These are phyloP conservation scores for Cryptococcus sp. DNA, from an alignment of 1,284 basidiomycete species.

Conservation along the genomic window DNA sequence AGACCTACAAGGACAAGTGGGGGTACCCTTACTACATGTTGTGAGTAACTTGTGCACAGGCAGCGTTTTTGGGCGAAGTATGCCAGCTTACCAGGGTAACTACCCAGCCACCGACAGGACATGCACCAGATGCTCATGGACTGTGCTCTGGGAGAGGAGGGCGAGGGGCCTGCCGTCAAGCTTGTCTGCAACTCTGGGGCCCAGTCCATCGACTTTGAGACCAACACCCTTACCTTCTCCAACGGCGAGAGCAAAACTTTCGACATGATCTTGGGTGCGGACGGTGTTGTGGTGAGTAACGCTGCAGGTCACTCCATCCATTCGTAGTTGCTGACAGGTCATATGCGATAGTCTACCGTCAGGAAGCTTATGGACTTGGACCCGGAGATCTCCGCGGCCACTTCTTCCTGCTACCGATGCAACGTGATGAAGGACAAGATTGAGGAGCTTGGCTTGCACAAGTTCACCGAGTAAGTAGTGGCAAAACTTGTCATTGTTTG, in stretches of 20 bases:
- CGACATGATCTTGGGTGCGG: conserved; percentile 48
- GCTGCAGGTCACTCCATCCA: background rate
- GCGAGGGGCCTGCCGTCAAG: conserved; percentile 30
- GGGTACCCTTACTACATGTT: conserved; percentile 39
- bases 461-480: conserved; percentile 34
- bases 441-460: conserved; percentile 41
- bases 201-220: conserved; percentile 37
- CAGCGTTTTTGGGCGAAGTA: too few relatives aligned
- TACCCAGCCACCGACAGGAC: conserved; percentile 41
- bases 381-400: conserved; percentile 41
- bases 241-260: conserved; percentile 38
- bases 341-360: conserved; percentile 32
- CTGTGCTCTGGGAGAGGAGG: conserved; percentile 32
- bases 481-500: background rate
- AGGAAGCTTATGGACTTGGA: conserved; percentile 32
- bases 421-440: conserved; percentile 43
- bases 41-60: conserved; percentile 1
- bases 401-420: conserved; percentile 50
- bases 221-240: conserved; percentile 39
- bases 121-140: conserved; percentile 46
- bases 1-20: conserved; percentile 39
- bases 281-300: conserved; percentile 43
- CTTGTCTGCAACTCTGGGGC: conserved; percentile 44
- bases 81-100: too few relatives aligned
- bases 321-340: background rate